phyloP scores from a whole-genome alignment of 768 basidiomycete species.

The Hericium alpestre region DNA sequence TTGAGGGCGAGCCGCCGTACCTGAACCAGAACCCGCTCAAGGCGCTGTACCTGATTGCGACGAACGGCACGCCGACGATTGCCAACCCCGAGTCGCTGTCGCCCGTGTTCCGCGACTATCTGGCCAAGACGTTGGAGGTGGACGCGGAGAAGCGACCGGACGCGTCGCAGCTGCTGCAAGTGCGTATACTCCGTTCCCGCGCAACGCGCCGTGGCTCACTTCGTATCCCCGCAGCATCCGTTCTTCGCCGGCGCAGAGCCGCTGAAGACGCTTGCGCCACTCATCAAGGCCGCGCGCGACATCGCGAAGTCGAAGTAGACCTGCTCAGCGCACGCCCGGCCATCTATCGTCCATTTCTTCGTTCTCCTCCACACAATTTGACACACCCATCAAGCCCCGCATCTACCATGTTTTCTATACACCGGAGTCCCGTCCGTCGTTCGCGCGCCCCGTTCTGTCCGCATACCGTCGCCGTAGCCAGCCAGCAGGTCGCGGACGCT shows the following conservation, averaged over 20 bases:
- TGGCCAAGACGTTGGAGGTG: slow-evolving; percentile 82
- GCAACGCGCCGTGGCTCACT: background rate
- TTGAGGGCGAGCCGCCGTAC: slow-evolving; percentile 95
- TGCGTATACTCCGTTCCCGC: slow-evolving; percentile 23
- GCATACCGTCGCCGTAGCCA: too few species aligned
- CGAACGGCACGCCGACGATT: slow-evolving; percentile 94
- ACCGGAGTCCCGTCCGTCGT: too few species aligned
- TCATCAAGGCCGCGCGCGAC: slow-evolving; percentile 89
- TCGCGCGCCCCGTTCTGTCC: too few species aligned
- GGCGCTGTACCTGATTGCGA: slow-evolving; percentile 95
- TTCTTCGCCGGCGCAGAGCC: slow-evolving; percentile 88
- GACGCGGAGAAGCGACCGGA: slow-evolving; percentile 90
- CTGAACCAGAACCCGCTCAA: slow-evolving; percentile 94
- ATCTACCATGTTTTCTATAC: too few species aligned
- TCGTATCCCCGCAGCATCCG: slow-evolving; percentile 44
- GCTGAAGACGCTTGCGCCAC: slow-evolving; percentile 70
- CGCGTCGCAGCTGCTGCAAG: slow-evolving; percentile 71
- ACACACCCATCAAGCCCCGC: too few species aligned
- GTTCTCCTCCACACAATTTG: too few species aligned
- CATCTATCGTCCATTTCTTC: slow-evolving; percentile 9
- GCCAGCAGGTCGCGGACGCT: too few species aligned
- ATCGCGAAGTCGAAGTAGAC: slow-evolving; percentile 52
- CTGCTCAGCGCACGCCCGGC: background rate
- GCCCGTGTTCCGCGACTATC: slow-evolving; percentile 77
- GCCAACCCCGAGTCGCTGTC: slow-evolving; percentile 79